phyloP scores from a whole-genome alignment of 164 flowering plant species.

The Annona cherimola region DNA sequence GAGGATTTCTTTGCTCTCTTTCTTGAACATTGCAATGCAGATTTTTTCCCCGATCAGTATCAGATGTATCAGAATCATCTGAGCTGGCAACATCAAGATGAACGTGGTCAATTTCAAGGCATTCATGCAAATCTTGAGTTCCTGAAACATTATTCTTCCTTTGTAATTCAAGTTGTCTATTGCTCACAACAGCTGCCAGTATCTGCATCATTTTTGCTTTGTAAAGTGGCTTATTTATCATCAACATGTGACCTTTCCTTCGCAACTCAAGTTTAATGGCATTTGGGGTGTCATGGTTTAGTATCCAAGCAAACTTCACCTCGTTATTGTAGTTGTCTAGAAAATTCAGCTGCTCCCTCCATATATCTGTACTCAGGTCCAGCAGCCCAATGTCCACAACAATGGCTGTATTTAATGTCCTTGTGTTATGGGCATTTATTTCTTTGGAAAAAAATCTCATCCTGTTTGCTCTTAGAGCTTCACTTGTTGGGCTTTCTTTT shows the following conservation, averaged over 20 bases:
- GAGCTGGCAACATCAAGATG: conserved; percentile 51
- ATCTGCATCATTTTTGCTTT: conserved; percentile 81
- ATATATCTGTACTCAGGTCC: conserved; percentile 70
- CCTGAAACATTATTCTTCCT: conserved; percentile 20
- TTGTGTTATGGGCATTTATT: conserved; percentile 20
- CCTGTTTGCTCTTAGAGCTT: conserved; percentile 18
- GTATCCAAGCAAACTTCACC: conserved; percentile 79
- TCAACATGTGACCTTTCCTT: conserved; percentile 60
- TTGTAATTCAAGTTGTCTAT: conserved; percentile 36
- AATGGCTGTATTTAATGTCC: conserved; percentile 32
- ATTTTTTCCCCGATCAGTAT: conserved; percentile 17
- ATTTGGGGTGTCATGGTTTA: conserved; percentile 77
- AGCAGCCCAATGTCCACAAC: conserved; percentile 75
- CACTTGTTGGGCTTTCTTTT: conserved; percentile 20
- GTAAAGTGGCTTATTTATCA: conserved; percentile 78
- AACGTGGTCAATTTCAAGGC: conserved; percentile 54
- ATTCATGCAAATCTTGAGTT: conserved; percentile 46
- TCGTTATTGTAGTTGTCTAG: conserved; percentile 51
- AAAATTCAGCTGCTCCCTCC: conserved; percentile 85
- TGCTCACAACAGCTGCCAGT: conserved; percentile 56
- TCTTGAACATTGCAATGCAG: conserved; percentile 18
- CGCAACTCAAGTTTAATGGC: conserved; percentile 73
- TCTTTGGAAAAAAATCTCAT: conserved; percentile 12
- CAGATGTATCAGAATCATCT: conserved; percentile 54
- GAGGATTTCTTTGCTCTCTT: conserved; percentile 17